phyloP scores from a whole-genome alignment of 169 alveolate species.

The Eimeria sp. region DNA sequence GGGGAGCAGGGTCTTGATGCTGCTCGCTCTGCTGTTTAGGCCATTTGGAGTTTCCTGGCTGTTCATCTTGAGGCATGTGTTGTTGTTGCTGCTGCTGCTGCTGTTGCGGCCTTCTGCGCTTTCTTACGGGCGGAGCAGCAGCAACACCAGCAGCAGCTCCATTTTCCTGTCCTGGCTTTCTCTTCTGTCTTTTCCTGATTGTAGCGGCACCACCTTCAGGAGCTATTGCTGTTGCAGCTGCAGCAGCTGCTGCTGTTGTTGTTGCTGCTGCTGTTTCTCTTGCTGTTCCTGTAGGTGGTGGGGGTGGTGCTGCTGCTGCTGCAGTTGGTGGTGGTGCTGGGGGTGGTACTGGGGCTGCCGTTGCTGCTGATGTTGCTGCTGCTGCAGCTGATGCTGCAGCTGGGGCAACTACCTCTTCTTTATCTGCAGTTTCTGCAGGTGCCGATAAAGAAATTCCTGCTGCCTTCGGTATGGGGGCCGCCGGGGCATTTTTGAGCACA shows the following conservation, averaged over 20 bases:
- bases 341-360: not conserved
- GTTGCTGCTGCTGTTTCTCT: not conserved
- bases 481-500: not conserved
- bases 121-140: constrained; percentile 3
- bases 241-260: not conserved
- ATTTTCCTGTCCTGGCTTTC: not conserved
- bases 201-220: not conserved
- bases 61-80: not conserved
- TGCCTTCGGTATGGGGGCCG: too few species aligned
- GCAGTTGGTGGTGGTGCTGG: not conserved
- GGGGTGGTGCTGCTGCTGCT: not conserved
- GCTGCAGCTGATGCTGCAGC: constrained; percentile 26
- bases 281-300: not conserved
- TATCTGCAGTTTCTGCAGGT: not conserved
- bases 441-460: too few species aligned
- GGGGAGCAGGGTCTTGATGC: not conserved
- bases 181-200: not conserved
- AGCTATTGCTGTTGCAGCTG: not conserved
- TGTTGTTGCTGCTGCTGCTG: not conserved
- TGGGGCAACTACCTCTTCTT: not conserved
- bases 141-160: not conserved
- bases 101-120: not conserved
- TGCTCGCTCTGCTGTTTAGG: not conserved
- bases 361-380: not conserved
- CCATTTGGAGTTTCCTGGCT: not conserved